Evolutionary conservation across 2,329 filamentous ascomycete species (phyloP), one percentile per base, ranked within the genome.

Genomic region (Xylogone sp.): DNA sequence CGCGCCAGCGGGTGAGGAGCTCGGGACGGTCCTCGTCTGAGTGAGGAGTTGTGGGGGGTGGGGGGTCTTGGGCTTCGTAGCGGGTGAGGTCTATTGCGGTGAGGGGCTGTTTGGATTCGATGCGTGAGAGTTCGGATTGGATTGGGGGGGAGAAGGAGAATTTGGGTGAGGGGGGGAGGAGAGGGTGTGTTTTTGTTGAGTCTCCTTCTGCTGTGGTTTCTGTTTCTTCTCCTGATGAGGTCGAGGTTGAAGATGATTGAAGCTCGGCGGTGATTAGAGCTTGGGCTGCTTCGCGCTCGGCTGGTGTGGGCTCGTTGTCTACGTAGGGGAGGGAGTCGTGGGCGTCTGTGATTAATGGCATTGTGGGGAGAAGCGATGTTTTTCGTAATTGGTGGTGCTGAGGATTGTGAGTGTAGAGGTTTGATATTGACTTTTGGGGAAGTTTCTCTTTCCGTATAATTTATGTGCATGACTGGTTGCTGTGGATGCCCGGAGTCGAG

Each of bases 61-160:
- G 71, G 19, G 81, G 71, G 19, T 88, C 81, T 31, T 90, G 82
- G 2, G 85, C 82, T 71, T 96, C 89, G 79, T 97, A 97, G 60
- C 92, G 90, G 43, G 80, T 74, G 18, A 90, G 75, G 68, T 96
- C 88, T 61, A 96, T 83, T 49, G 82, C 83, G 0, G 70, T 67
- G 51, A 88, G 71, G 1, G 84, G 79, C n/a, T 76, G 65, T 51
- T 78, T 75, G n/a, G 76, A 65, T 43, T 81, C 74, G 53, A 92
- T 76, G 58, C 90, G 87, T 19, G 74, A 71, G 56, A 93, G 77
- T 64, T 96, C 90, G 59, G 79, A 67, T 59, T 78, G 65, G 39
- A 96, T 75, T n/a, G 86, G 69, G 3, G 82, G 77, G 4, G 86
- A 82, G 72, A 91, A 88, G 47, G 69, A 71, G 4, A 81, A 72